phyloP scores from a whole-genome alignment of 768 basidiomycete species.

The Chlorophyllum brunneum region DNA sequence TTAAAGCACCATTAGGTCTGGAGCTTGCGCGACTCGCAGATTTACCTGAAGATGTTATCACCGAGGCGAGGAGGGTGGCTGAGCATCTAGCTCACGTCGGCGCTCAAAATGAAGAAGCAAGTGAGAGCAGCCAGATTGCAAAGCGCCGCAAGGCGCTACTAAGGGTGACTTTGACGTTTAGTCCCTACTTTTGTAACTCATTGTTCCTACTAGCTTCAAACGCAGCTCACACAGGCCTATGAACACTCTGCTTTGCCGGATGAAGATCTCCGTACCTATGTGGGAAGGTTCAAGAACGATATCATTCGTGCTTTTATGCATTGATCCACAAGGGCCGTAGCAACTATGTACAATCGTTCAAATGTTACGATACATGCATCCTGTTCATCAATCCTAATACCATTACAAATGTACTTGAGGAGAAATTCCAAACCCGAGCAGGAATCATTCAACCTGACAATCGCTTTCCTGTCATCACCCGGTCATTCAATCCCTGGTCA shows the following conservation, averaged over 20 bases:
- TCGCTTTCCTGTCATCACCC: neutral
- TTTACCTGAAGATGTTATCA: conserved; percentile 68
- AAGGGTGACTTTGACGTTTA: conserved; percentile 38
- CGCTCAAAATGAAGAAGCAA: conserved; percentile 53
- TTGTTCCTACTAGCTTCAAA: conserved; percentile 47
- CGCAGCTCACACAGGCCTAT: conserved; percentile 70
- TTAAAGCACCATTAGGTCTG: conserved; percentile 51
- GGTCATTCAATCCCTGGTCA: neutral
- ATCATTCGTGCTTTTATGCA: conserved; percentile 51
- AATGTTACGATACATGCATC: neutral
- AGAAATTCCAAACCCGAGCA: too few species aligned
- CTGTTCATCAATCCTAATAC: neutral
- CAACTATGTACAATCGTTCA: neutral
- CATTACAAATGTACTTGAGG: neutral
- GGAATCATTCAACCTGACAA: too few species aligned
- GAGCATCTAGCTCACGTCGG: conserved; percentile 55
- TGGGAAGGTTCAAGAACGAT: conserved; percentile 67
- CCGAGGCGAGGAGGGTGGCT: conserved; percentile 60
- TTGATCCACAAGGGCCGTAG: neutral
- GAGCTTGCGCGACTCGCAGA: conserved; percentile 88
- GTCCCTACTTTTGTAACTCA: neutral
- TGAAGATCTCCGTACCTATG: conserved; percentile 60
- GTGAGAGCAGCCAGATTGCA: conserved; percentile 55
- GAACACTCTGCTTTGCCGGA: conserved; percentile 74
- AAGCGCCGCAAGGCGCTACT: conserved; percentile 65